These are phyloP conservation scores for Trifolium repens DNA, from an alignment of 306 rosid genomes.

Conservation along the genomic window DNA sequence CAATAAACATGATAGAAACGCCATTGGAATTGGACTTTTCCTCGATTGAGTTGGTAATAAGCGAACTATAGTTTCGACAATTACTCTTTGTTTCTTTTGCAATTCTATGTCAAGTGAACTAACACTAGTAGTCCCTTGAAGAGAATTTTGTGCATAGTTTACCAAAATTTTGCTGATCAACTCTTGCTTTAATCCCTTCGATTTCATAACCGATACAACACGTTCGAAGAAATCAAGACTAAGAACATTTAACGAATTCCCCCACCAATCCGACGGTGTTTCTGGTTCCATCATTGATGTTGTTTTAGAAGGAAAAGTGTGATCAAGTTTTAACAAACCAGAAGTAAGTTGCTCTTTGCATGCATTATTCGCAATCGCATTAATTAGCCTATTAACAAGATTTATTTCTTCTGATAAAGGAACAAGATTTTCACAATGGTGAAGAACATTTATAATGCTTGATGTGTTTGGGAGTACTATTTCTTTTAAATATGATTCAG, in stretches of 20 bases:
- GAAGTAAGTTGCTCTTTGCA: conserved; percentile 96
- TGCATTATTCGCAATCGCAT: conserved; percentile 86
- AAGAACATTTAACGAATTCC: conserved; percentile 69
- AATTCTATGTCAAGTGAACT: conserved; percentile 65
- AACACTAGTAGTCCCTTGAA: conserved; percentile 66
- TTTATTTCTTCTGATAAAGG: conserved; percentile 80
- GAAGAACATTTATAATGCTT: conserved; percentile 84
- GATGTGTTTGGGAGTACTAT: conserved; percentile 73
- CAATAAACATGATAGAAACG: conserved; percentile 90
- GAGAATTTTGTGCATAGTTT: conserved; percentile 84
- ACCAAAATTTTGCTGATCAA: conserved; percentile 88
- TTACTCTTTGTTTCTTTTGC: conserved; percentile 84
- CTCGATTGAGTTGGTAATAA: conserved; percentile 91
- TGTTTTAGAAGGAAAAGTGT: conserved; percentile 68
- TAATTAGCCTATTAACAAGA: conserved; percentile 76
- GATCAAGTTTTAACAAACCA: conserved; percentile 84
- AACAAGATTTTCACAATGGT: conserved; percentile 73
- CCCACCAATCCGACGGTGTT: conserved; percentile 97
- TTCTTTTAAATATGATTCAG: conserved; percentile 74
- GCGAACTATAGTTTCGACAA: conserved; percentile 79
- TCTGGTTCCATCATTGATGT: conserved; percentile 65
- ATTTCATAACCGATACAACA: conserved; percentile 77
- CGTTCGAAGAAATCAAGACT: conserved; percentile 80
- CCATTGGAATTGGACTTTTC: conserved; percentile 91
- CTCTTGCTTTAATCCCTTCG: conserved; percentile 94